A percentile compares a stretch with the other conserved stretches of the same genome.
Conservation (phyloP, 768 basidiomycete species). For the Suillus tomentosus region DNA sequence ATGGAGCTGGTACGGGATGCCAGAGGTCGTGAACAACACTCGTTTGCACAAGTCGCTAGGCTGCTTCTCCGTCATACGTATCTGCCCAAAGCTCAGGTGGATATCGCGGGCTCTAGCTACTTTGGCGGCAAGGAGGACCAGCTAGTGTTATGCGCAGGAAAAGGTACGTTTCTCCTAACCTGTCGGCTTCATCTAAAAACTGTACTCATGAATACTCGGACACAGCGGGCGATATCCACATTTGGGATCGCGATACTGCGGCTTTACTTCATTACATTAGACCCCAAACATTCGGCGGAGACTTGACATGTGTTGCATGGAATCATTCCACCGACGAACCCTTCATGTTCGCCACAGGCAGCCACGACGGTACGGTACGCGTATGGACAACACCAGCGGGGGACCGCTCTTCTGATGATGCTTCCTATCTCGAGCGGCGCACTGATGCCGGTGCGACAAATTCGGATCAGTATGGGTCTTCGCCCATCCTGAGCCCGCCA, state of each 20-base stretch:
- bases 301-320: conserved; percentile 82
- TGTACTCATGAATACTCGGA: conserved; percentile 12
- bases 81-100: conserved; percentile 64
- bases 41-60: conserved; percentile 31
- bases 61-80: conserved; percentile 64
- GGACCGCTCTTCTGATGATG: conserved; percentile 26
- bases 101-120: conserved; percentile 81
- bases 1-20: conserved; percentile 61
- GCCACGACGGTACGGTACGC: conserved; percentile 73
- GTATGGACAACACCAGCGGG: conserved; percentile 60
- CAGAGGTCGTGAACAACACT: conserved; percentile 37
- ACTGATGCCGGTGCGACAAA: conserved; percentile 18
- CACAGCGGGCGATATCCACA: conserved; percentile 77
- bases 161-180: conserved; percentile 45
- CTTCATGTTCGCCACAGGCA: conserved; percentile 68
- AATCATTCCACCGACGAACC: conserved; percentile 59
- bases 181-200: background rate
- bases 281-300: conserved; percentile 61
- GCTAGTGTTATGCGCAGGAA: conserved; percentile 74
- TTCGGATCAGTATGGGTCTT: conserved; percentile 1
- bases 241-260: conserved; percentile 85
- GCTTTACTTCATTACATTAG: conserved; percentile 70
- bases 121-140: conserved; percentile 82
- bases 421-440: conserved; percentile 26
- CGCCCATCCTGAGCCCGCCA: background rate